Conservation (phyloP, 306 rosid genomes). For the Ormosia semicastrata region DNA sequence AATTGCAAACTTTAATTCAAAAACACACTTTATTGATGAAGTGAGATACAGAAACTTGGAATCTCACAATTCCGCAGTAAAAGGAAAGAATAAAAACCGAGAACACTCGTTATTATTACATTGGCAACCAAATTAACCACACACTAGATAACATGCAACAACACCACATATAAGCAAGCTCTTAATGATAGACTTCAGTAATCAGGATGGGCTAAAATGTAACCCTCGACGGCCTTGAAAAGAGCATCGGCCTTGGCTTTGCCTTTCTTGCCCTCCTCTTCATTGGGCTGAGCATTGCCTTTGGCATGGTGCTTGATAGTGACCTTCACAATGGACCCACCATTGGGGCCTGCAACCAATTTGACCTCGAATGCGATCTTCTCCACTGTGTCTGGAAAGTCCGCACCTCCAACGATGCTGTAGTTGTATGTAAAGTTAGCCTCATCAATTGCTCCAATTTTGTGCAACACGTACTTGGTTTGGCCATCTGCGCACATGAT, state of each 20-base stretch:
- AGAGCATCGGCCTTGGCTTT: neutral
- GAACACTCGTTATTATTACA: neutral
- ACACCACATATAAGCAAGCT: neutral
- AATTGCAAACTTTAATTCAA: no score
- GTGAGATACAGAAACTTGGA: no score
- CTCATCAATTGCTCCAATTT: slow-evolving; percentile 22
- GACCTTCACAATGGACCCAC: neutral
- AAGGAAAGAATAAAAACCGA: neutral
- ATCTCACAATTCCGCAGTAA: no score
- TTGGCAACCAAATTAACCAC: neutral
- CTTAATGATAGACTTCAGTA: no score
- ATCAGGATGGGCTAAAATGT: slow-evolving; percentile 12
- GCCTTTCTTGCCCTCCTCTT: slow-evolving; percentile 9
- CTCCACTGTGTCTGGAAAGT: neutral
- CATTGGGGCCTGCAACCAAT: slow-evolving; percentile 2
- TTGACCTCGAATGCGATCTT: slow-evolving; percentile 25
- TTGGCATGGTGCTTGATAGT: neutral
- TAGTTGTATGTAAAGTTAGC: slow-evolving; percentile 27
- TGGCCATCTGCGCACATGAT: slow-evolving; percentile 14
- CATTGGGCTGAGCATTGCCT: neutral
- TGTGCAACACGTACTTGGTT: slow-evolving; percentile 20
- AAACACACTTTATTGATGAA: no score
- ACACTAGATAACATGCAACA: neutral
- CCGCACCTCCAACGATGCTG: slow-evolving; percentile 32
- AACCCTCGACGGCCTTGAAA: slow-evolving; percentile 9